Evolutionary conservation across 306 rosid species (phyloP).

Genomic region (Myrica gale): DNA sequence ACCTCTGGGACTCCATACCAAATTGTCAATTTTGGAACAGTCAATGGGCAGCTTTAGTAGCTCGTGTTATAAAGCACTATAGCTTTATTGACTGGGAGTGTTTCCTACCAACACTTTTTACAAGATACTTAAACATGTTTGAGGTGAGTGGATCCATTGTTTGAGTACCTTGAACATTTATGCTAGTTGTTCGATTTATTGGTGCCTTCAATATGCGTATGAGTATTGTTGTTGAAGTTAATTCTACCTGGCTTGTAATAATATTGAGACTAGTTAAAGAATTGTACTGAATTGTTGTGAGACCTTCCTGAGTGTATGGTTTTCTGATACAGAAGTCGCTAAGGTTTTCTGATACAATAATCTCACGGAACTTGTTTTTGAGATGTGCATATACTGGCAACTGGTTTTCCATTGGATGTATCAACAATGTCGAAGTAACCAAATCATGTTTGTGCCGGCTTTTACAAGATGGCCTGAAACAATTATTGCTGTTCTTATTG

Average conservation of each 20-base stretch:
- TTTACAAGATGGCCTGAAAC: not conserved
- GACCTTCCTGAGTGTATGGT: not conserved
- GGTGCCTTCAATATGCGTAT: not conserved
- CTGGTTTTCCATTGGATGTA: not conserved
- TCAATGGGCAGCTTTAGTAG: constrained; percentile 93
- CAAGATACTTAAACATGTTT: constrained; percentile 93
- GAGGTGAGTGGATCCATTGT: constrained; percentile 63
- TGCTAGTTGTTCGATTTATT: constrained; percentile 20
- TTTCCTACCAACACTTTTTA: constrained; percentile 79
- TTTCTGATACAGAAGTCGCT: not conserved
- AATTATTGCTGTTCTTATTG: not conserved
- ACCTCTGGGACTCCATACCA: constrained; percentile 89
- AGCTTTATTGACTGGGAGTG: constrained; percentile 73
- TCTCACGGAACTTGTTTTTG: not conserved
- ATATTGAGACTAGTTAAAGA: constrained; percentile 3
- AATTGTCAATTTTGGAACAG: constrained; percentile 98
- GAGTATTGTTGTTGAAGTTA: not conserved
- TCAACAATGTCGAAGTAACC: not conserved
- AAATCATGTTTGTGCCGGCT: not conserved
- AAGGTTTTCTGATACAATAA: not conserved
- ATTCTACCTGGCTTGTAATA: constrained; percentile 14
- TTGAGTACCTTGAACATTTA: constrained; percentile 19
- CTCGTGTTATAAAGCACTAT: constrained; percentile 83
- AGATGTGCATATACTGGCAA: not conserved
- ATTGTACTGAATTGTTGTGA: not conserved